Percentiles rank a stretch among this genome's conserved stretches.
These are phyloP conservation scores for Termitomyces sp. DNA, from an alignment of 768 basidiomycete species.

Conservation along the genomic window DNA sequence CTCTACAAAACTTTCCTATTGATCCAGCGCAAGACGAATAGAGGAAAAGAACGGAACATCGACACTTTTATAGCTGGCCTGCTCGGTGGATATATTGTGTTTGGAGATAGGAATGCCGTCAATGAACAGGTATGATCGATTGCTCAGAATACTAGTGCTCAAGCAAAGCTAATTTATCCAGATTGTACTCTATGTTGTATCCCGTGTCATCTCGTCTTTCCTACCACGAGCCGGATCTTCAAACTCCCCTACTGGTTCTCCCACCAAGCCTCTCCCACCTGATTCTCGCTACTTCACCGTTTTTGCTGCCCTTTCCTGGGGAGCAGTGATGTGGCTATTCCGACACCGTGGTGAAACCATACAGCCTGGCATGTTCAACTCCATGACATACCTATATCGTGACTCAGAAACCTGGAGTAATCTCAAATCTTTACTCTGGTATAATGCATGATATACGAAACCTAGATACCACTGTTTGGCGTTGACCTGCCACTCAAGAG, in stretches of 20 bases:
- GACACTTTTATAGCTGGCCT: conserved; percentile 95
- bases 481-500: neutral
- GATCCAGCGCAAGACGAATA: conserved; percentile 76
- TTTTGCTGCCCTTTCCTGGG: conserved; percentile 91
- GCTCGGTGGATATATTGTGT: conserved; percentile 87
- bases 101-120: conserved; percentile 82
- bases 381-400: conserved; percentile 93
- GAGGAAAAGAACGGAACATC: conserved; percentile 73
- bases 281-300: conserved; percentile 80
- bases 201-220: conserved; percentile 88
- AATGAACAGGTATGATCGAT: conserved; percentile 76
- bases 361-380: conserved; percentile 95
- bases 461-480: neutral
- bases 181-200: conserved; percentile 97
- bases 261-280: conserved; percentile 74
- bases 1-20: conserved; percentile 87
- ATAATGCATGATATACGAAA: conserved; percentile 59
- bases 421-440: conserved; percentile 86
- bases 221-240: conserved; percentile 71
- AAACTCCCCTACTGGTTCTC: conserved; percentile 36
- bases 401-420: conserved; percentile 88
- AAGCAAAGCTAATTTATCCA: conserved; percentile 27
- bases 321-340: conserved; percentile 96
- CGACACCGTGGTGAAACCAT: conserved; percentile 83
- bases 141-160: neutral